Conservation (phyloP, 148 eudicot genomes). For the Spergularia bocconei region DNA sequence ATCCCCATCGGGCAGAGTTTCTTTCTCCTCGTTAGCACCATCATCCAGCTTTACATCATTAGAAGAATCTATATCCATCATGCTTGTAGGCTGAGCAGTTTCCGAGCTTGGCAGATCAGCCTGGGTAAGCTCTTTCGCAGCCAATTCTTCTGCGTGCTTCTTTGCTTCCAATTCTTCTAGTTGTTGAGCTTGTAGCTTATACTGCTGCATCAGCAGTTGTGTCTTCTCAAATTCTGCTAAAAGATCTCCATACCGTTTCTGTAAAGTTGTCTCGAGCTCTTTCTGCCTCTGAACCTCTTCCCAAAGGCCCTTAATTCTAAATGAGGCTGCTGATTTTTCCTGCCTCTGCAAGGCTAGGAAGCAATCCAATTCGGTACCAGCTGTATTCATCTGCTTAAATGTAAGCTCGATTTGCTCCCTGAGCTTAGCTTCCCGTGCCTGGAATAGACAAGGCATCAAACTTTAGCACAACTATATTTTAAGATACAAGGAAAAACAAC, state of each 20-base stretch:
- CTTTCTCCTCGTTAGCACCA: constrained; percentile 26
- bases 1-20: constrained; percentile 24
- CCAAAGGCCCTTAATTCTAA: constrained; percentile 81
- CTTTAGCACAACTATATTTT: not conserved
- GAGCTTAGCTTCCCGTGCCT: constrained; percentile 75
- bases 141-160: constrained; percentile 38
- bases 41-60: constrained; percentile 21
- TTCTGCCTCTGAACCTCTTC: constrained; percentile 97
- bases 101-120: constrained; percentile 24
- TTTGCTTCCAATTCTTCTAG: constrained; percentile 40
- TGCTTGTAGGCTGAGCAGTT: constrained; percentile 23
- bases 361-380: constrained; percentile 90
- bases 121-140: constrained; percentile 25
- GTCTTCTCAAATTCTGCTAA: constrained; percentile 52
- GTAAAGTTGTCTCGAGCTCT: constrained; percentile 74
- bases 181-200: constrained; percentile 44
- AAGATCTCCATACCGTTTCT: constrained; percentile 76
- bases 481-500: not conserved
- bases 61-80: constrained; percentile 30
- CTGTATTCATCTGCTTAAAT: constrained; percentile 90
- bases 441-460: constrained; percentile 22
- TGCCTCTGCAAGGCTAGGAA: constrained; percentile 84
- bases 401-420: constrained; percentile 85
- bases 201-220: constrained; percentile 43
- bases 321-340: constrained; percentile 78